Evolutionary conservation across 2,329 filamentous ascomycete species (phyloP).

Genomic region (Xylaria sp.): DNA sequence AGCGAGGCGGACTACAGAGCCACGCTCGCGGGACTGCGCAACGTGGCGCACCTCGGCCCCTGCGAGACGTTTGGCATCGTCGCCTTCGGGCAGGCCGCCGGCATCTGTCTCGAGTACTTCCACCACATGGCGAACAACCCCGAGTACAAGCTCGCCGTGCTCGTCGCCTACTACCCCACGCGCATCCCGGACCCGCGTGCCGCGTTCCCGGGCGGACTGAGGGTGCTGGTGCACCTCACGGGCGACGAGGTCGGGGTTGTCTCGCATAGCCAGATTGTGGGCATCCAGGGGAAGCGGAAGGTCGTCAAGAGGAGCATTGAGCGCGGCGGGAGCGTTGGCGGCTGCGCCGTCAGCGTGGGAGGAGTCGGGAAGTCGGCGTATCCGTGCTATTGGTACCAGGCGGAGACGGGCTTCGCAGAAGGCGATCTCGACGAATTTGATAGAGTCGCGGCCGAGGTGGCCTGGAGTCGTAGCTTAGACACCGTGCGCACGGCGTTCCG

Average conservation of each 20-base stretch:
- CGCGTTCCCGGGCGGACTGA: slow-evolving; percentile 54
- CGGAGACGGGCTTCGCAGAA: slow-evolving; percentile 76
- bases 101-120: slow-evolving; percentile 57
- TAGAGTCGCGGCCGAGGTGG: slow-evolving; percentile 70
- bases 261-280: slow-evolving; percentile 57
- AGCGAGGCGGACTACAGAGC: slow-evolving; percentile 46
- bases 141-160: slow-evolving; percentile 55
- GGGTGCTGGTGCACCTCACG: slow-evolving; percentile 55
- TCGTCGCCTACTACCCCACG: slow-evolving; percentile 60
- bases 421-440: slow-evolving; percentile 75
- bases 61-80: slow-evolving; percentile 59
- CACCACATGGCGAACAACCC: slow-evolving; percentile 58
- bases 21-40: slow-evolving; percentile 51
- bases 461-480: slow-evolving; percentile 74
- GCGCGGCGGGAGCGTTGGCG: slow-evolving; percentile 53
- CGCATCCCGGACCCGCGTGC: slow-evolving; percentile 57
- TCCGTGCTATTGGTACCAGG: slow-evolving; percentile 56
- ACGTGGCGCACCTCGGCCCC: slow-evolving; percentile 49
- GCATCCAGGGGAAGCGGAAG: slow-evolving; percentile 58
- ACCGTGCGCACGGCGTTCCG: slow-evolving; percentile 72
- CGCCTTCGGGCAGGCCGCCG: slow-evolving; percentile 58
- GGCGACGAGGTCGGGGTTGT: slow-evolving; percentile 56
- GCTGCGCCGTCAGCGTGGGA: slow-evolving; percentile 40
- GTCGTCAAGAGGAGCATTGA: slow-evolving; percentile 51
- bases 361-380: slow-evolving; percentile 49